A percentile compares a stretch with the other conserved stretches of the same genome.
Conservation (phyloP, 2,329 filamentous ascomycete species). For the Polytolypa hystricis region DNA sequence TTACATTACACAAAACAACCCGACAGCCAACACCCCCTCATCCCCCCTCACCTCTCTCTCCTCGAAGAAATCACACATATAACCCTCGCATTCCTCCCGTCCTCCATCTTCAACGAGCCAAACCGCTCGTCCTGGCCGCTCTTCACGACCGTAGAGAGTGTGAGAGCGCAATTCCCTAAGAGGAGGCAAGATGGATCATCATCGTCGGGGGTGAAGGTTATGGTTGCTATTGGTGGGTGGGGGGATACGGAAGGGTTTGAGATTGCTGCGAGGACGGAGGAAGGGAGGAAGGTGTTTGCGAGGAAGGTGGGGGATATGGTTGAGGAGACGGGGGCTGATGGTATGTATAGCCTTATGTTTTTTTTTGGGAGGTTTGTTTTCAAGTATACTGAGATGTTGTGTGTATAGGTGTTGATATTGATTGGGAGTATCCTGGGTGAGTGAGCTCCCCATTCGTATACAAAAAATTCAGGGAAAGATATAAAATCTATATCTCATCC, state of each 20-base stretch:
- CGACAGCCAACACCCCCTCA: constrained; percentile 18
- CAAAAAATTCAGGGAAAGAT: too few species aligned
- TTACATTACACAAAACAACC: constrained; percentile 1
- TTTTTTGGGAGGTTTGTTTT: neutral
- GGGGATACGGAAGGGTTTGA: constrained; percentile 53
- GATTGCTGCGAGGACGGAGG: constrained; percentile 38
- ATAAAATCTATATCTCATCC: too few species aligned
- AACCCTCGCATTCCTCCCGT: constrained; percentile 47
- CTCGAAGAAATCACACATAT: constrained; percentile 42
- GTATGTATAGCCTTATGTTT: constrained; percentile 23
- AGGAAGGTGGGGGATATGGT: constrained; percentile 52
- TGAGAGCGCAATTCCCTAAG: constrained; percentile 38
- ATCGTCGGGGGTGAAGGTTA: constrained; percentile 43
- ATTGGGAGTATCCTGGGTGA: constrained; percentile 44
- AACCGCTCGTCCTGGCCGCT: constrained; percentile 29
- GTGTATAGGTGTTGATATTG: constrained; percentile 39
- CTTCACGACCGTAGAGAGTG: constrained; percentile 41
- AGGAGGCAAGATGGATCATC: too few species aligned
- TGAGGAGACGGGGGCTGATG: constrained; percentile 49
- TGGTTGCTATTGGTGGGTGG: constrained; percentile 62
- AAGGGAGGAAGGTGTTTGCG: constrained; percentile 46
- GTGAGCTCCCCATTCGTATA: neutral
- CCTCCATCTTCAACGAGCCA: constrained; percentile 41
- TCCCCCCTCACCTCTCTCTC: neutral
- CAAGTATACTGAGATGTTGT: neutral